Evolutionary conservation across 306 rosid species (phyloP), one percentile per base, ranked within the genome.

Genomic region (Citrullus mucosospermus): DNA sequence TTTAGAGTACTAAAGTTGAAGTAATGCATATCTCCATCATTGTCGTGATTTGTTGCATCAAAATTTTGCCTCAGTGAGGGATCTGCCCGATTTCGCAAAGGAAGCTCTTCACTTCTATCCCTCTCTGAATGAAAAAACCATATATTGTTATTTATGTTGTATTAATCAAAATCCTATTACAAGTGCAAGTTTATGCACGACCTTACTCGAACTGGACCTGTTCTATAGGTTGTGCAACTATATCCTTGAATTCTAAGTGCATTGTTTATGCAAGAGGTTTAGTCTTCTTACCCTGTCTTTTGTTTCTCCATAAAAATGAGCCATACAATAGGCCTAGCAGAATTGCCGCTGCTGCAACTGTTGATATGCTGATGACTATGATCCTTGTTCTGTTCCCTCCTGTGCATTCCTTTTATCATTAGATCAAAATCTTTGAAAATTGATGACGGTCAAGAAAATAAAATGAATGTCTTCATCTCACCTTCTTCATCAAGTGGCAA

Each of bases 1-100:
- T 32, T 67, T 60, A 88, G 83, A 9, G 82, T 61, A n/a, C 61
- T 78, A 43, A 86, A 87, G 63, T 72, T 79, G 20, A 84, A 84
- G 77, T 50, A 72, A 72, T 50, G 22, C 59, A 72, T 72, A 44
- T 72, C 77, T 50, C 60, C 60, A 50, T 72, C 60, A 50, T n/a
- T 70, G 11, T 70, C 76, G 13, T 46, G 39, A 70, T 70, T 28
- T 22, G 13, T 46, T 70, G 57, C 36, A 70, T 70, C 76, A 18
- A 70, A 70, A 46, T 46, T 12, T 70, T 70, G 76, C 12, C 58
- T 70, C 57, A 22, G 28, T 28, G 38, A 70, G 57, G 7, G 39
- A 70, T 43, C n/a, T 6, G 18, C n/a, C 20, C 10, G 20, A 50
- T 22, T 46, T 70, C 56, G 58, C 22, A 70, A 46, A 44, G 76